Evolutionary conservation across 2,329 filamentous ascomycete genomes (phyloP), one percentile per base, ranked within the genome.

Genomic region (Aspergillus japonicus): DNA sequence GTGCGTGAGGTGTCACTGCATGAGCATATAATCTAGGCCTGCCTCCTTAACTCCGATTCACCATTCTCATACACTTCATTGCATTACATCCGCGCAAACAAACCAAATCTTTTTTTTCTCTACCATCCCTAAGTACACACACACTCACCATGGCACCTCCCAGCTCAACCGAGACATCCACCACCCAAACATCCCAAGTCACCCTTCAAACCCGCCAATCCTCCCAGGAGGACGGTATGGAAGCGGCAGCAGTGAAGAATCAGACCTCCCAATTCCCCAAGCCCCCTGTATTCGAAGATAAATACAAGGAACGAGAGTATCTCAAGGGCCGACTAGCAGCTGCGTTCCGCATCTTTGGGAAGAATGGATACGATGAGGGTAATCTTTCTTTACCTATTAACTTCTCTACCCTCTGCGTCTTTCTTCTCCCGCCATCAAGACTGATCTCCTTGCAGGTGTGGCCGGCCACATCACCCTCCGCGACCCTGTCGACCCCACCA

Each of bases 391-490:
- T 6, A 11, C 12, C 47, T 12, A 29, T 26, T 19, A 31, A 31
- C 14, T 8, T 26, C 6, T 19, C 39, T 26, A 16, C 39, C 5
- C 44, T 8, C 26, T 19, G 42, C 12, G 5, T 8, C 21, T 33
- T 10, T 21, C 26, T 19, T 29, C 33, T 16, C 19, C n/a, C 6
- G 11, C 47, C 6, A 50, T 3, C 44, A 47, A 54, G 29, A 42
- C 49, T 57, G 50, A 61, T 23, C 6, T 14, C 6, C 29, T 29
- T 47, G 7, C 55, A 72, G 85, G 85, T 16, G 83, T 88, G 33
- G 85, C 85, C 8, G 85, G 86, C 1, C 85, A 88, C 67, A 87
- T 88, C 64, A 87, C 85, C 1, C 68, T 87, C 26, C 79, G 85
- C 26, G 83, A 88, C 62, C 86, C 86, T 0, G 81, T 88, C 6